phyloP scores from a whole-genome alignment of 1,284 basidiomycete genomes.

The Cutaneotrichosporon dermatis region DNA sequence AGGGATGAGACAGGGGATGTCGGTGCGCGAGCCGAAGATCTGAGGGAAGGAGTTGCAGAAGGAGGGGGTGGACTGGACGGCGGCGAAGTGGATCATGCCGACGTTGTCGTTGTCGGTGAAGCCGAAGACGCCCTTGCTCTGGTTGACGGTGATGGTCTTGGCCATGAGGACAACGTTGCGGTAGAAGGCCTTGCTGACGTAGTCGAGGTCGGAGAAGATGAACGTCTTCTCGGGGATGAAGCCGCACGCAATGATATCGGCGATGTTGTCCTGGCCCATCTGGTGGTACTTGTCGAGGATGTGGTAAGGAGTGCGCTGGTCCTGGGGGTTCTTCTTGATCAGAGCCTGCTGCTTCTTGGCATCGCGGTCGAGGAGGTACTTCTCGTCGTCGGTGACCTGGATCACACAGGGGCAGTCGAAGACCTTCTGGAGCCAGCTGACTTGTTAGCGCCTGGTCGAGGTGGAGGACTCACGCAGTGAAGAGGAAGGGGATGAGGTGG shows the following conservation, averaged over 20 bases:
- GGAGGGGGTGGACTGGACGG: conserved; percentile 94
- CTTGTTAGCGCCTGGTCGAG: background rate
- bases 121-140: conserved; percentile 92
- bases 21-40: conserved; percentile 80
- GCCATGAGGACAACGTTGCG: conserved; percentile 91
- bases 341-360: conserved; percentile 46
- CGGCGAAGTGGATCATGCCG: conserved; percentile 94
- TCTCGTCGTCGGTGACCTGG: conserved; percentile 98
- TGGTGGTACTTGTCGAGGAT: conserved; percentile 74
- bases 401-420: conserved; percentile 92
- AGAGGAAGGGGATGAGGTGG: conserved; percentile 95
- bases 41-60: conserved; percentile 99
- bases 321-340: conserved; percentile 44
- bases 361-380: conserved; percentile 95
- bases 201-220: conserved; percentile 91
- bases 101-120: conserved; percentile 98
- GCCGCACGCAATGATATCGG: conserved; percentile 78
- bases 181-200: conserved; percentile 79
- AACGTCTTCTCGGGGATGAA: conserved; percentile 92
- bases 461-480: conserved; percentile 72
- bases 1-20: conserved; percentile 90
- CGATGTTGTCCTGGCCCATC: conserved; percentile 81
- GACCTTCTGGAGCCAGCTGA: conserved; percentile 91
- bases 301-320: conserved; percentile 57
- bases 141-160: conserved; percentile 85